A percentile compares a stretch with the other conserved stretches of the same genome.
These are phyloP conservation scores for Lichtheimia ramosa DNA, from an alignment of 371 early-diverging fungal species.

Conservation along the genomic window DNA sequence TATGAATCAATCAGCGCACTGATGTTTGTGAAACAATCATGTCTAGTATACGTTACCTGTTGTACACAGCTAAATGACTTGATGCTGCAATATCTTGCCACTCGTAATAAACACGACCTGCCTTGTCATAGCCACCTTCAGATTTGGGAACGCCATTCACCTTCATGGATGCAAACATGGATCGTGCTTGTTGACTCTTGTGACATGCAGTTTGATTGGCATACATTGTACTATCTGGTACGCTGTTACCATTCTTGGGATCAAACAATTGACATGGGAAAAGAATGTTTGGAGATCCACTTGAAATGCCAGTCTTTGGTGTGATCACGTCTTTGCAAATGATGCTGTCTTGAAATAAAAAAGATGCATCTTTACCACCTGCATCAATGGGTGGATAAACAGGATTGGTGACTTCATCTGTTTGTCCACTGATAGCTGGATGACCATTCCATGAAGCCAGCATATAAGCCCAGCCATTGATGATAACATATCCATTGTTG, in stretches of 20 bases:
- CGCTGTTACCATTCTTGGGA: conserved; percentile 26
- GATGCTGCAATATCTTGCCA: conserved; percentile 66
- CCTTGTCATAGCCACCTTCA: conserved; percentile 44
- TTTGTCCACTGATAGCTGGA: conserved; percentile 40
- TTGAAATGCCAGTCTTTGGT: conserved; percentile 36
- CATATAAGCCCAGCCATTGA: conserved; percentile 63
- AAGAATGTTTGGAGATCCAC: conserved; percentile 25
- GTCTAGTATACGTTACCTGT: conserved; percentile 57
- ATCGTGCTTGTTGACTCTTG: conserved; percentile 40
- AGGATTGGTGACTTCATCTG: conserved; percentile 46
- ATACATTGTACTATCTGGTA: conserved; percentile 51
- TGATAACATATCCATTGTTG: conserved; percentile 48
- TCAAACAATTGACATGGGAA: conserved; percentile 73
- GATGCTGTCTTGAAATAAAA: conserved; percentile 74
- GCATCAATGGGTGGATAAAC: conserved; percentile 65
- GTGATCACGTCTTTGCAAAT: conserved; percentile 58
- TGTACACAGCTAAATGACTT: conserved; percentile 69
- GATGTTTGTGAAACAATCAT: background rate
- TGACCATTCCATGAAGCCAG: conserved; percentile 60
- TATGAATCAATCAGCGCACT: background rate
- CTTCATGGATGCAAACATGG: conserved; percentile 33
- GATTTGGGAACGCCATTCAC: conserved; percentile 33
- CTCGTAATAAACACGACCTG: conserved; percentile 68
- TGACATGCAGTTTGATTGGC: conserved; percentile 69
- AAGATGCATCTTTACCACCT: conserved; percentile 74